Evolutionary conservation across 805 yeast species (phyloP).

Genomic region (Lachancea sp.): DNA sequence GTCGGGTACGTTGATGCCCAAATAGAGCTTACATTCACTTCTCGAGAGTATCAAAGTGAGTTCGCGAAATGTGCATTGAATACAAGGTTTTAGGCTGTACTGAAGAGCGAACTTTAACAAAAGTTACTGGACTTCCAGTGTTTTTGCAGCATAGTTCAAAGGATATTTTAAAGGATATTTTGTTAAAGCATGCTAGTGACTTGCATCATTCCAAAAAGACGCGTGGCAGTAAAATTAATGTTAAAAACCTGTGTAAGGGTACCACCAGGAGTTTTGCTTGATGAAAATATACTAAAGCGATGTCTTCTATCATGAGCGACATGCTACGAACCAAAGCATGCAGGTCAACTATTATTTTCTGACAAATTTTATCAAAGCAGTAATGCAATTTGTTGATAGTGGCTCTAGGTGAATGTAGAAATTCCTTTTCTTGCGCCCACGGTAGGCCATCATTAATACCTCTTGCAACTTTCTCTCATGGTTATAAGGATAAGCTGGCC

Average conservation of each 20-base stretch:
- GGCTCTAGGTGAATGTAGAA: conserved; percentile 41
- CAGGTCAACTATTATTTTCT: conserved; percentile 65
- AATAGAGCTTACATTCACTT: background rate
- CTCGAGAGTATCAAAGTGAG: conserved; percentile 30
- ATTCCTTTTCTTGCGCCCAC: conserved; percentile 80
- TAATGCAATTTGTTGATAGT: conserved; percentile 44
- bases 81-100: conserved; percentile 17
- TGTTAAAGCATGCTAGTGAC: conserved; percentile 43
- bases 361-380: conserved; percentile 39
- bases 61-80: conserved; percentile 42
- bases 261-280: conserved; percentile 22
- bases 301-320: conserved; percentile 50
- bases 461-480: background rate
- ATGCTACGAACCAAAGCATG: conserved; percentile 59
- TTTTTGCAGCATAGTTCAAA: background rate
- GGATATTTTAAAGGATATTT: conserved; percentile 32
- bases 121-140: background rate
- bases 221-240: background rate
- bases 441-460: conserved; percentile 74
- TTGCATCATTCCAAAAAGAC: conserved; percentile 21
- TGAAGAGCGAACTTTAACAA: background rate
- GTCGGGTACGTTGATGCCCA: background rate
- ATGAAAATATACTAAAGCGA: conserved; percentile 35
- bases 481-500: background rate
- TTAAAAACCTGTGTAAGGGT: background rate